phyloP scores from a whole-genome alignment of 768 basidiomycete species.

The Pisolithus sp. region DNA sequence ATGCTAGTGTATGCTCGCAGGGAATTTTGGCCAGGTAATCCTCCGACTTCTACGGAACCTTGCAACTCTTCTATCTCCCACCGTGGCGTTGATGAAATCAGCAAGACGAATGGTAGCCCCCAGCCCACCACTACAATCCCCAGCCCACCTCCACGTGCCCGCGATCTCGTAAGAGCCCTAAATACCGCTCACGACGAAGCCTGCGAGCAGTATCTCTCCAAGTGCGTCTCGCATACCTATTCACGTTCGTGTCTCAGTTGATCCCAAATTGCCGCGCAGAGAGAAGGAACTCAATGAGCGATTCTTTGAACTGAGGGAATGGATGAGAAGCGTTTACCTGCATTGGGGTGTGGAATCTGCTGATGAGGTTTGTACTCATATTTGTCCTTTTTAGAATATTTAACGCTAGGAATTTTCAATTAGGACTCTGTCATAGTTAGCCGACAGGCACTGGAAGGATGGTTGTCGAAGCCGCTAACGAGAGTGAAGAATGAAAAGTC shows the following conservation, averaged over 20 bases:
- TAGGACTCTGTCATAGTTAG: constrained; percentile 57
- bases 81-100: constrained; percentile 8
- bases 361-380: constrained; percentile 37
- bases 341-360: constrained; percentile 50
- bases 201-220: constrained; percentile 42
- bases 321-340: constrained; percentile 54
- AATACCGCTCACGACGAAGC: constrained; percentile 52
- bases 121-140: constrained; percentile 17
- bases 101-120: neutral
- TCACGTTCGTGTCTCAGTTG: too few species aligned
- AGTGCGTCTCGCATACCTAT: constrained; percentile 29
- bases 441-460: constrained; percentile 52
- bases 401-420: neutral
- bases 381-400: neutral
- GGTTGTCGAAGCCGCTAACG: constrained; percentile 40
- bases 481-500: constrained; percentile 18
- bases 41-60: constrained; percentile 9
- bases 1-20: constrained; percentile 85
- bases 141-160: constrained; percentile 49
- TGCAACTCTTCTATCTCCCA: constrained; percentile 6
- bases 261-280: constrained; percentile 26
- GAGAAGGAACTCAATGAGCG: constrained; percentile 33
- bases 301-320: constrained; percentile 47
- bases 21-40: constrained; percentile 5
- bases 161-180: constrained; percentile 44